A percentile compares a stretch with the other conserved stretches of the same genome.
Evolutionary conservation across 2,329 filamentous ascomycete genomes (phyloP).

Genomic region (Bertia moriformis): DNA sequence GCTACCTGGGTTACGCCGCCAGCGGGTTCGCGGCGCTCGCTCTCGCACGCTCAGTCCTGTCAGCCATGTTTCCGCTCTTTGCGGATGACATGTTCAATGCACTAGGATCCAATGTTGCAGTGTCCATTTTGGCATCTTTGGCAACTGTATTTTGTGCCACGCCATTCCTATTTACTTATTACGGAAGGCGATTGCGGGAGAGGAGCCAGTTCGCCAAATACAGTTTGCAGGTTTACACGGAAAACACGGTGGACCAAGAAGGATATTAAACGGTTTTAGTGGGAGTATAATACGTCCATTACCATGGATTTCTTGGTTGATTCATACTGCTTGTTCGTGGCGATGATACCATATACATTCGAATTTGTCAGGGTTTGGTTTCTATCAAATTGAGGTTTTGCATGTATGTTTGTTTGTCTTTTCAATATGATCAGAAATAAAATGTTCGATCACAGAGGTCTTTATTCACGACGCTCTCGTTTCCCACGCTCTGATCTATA

Average conservation of each 20-base stretch:
- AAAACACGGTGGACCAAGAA: not conserved
- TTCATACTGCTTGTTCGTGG: too few species aligned
- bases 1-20: not conserved
- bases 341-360: too few species aligned
- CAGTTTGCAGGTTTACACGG: not conserved
- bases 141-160: not conserved
- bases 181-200: not conserved
- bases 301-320: too few species aligned
- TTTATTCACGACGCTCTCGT: too few species aligned
- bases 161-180: not conserved
- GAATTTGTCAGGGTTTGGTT: too few species aligned
- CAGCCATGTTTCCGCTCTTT: not conserved
- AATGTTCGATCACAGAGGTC: too few species aligned
- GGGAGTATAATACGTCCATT: too few species aligned
- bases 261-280: not conserved
- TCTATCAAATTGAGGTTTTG: constrained; percentile 4
- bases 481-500: constrained; percentile 10
- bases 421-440: too few species aligned
- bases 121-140: not conserved
- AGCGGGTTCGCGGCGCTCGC: not conserved
- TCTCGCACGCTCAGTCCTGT: not conserved
- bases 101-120: not conserved
- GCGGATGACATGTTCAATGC: not conserved
- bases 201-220: not conserved
- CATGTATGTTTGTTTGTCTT: too few species aligned